These are phyloP conservation scores for Tranzscheliella williamsii DNA, from an alignment of 1,284 basidiomycete genomes.

Conservation along the genomic window DNA sequence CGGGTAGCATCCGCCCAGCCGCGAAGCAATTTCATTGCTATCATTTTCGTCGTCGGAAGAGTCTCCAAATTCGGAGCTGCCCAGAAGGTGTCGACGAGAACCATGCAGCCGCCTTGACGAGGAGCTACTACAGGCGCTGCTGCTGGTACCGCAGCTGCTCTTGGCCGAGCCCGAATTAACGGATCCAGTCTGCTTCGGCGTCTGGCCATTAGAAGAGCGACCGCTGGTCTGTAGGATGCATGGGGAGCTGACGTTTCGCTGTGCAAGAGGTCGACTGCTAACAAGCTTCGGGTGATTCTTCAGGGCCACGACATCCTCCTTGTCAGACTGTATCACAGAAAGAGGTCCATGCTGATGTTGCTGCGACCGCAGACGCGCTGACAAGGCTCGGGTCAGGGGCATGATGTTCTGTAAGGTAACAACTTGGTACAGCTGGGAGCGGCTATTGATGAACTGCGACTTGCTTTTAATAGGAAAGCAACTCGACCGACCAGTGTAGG, in stretches of 20 bases:
- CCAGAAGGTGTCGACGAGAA: conserved; percentile 27
- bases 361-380: conserved; percentile 6
- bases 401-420: conserved; percentile 3
- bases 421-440: background rate
- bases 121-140: conserved; percentile 2
- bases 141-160: conserved; percentile 9
- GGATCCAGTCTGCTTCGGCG: conserved; percentile 7
- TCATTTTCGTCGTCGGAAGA: conserved; percentile 30
- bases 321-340: no score
- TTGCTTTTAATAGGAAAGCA: background rate
- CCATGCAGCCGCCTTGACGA: conserved; percentile 30
- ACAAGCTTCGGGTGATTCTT: background rate
- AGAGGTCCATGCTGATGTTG: conserved; percentile 7
- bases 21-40: conserved; percentile 5
- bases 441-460: background rate
- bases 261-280: background rate
- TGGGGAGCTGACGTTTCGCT: background rate
- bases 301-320: background rate
- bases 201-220: background rate
- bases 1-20: conserved; percentile 43
- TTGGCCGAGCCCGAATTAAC: conserved; percentile 9
- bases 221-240: background rate
- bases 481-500: no score
- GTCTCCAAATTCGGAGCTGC: conserved; percentile 33
- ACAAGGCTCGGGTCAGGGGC: conserved; percentile 34